These are phyloP conservation scores for Penicillium palitans DNA, from an alignment of 2,329 filamentous ascomycete species.

Conservation along the genomic window DNA sequence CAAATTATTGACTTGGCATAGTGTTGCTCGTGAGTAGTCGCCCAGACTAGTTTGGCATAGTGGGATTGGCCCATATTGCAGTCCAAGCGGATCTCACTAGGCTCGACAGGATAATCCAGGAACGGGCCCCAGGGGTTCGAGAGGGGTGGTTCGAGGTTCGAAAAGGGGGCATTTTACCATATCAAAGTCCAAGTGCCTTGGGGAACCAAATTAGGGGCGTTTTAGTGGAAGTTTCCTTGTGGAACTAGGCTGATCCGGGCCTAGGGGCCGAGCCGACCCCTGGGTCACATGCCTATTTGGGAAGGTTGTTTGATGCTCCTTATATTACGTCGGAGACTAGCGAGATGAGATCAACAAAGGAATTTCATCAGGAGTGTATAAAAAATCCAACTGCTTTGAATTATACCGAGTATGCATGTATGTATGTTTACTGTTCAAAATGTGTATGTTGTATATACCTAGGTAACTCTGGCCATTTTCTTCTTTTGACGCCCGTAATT, in stretches of 20 bases:
- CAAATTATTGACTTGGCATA: conserved; percentile 7
- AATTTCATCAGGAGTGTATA: neutral
- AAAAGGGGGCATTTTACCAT: neutral
- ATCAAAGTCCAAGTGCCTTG: neutral
- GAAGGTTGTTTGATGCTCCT: conserved; percentile 11
- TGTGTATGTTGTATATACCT: neutral
- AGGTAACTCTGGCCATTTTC: neutral
- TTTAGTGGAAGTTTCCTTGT: conserved; percentile 1
- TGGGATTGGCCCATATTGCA: neutral
- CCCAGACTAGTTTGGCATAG: neutral
- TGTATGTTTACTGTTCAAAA: too few relatives aligned
- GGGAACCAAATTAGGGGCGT: neutral
- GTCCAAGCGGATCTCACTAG: conserved; percentile 1
- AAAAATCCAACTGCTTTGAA: neutral
- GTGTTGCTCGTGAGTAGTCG: neutral
- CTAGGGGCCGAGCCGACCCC: conserved; percentile 9
- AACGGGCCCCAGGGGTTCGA: conserved; percentile 22
- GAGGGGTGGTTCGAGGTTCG: neutral
- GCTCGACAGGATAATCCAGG: neutral
- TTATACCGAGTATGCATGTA: neutral
- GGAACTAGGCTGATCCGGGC: conserved; percentile 2
- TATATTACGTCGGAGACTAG: conserved; percentile 4
- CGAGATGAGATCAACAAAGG: conserved; percentile 8
- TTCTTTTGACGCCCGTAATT: neutral
- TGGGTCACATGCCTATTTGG: conserved; percentile 3